Conservation (phyloP, 768 basidiomycete genomes). For the Rhodosporidiobolus odoratus region DNA sequence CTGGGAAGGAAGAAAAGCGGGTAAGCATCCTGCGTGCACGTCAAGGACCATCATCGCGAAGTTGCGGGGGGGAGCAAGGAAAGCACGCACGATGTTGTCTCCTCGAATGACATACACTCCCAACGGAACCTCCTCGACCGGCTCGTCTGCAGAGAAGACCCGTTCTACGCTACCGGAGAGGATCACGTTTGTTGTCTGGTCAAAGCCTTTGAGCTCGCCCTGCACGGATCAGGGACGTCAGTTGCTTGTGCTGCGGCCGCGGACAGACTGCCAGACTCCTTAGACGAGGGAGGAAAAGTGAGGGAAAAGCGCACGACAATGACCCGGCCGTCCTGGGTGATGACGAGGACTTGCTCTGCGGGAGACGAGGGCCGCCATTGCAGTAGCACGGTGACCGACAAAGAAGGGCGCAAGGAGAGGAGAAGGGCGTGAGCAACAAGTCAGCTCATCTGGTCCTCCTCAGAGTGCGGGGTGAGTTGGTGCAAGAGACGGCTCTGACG, state of each 20-base stretch:
- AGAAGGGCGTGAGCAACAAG: background rate
- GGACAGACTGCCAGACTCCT: background rate
- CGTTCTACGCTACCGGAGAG: conserved; percentile 90
- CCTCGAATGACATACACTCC: conserved; percentile 97
- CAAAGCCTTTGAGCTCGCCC: conserved; percentile 87
- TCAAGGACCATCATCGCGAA: background rate
- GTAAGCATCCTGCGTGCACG: background rate
- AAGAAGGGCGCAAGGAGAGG: background rate
- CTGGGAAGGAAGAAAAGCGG: conserved; percentile 38
- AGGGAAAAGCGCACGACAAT: conserved; percentile 65
- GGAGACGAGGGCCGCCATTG: background rate
- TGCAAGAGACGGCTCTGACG: too few species aligned
- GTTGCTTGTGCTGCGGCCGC: too few species aligned
- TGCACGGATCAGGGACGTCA: conserved; percentile 46
- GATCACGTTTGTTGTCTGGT: conserved; percentile 93
- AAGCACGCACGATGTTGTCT: conserved; percentile 80
- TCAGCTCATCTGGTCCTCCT: background rate
- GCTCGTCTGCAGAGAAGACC: conserved; percentile 82
- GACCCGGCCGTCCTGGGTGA: conserved; percentile 90
- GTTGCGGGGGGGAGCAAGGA: background rate
- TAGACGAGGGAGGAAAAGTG: background rate
- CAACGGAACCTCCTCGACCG: conserved; percentile 87
- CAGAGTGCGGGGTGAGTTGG: too few species aligned
- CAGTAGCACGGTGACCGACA: background rate
- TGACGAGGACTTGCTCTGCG: conserved; percentile 79